Percentiles rank a stretch among this genome's conserved stretches.
These are phyloP conservation scores for Saururus chinensis DNA, from an alignment of 164 flowering plant species.

Conservation along the genomic window DNA sequence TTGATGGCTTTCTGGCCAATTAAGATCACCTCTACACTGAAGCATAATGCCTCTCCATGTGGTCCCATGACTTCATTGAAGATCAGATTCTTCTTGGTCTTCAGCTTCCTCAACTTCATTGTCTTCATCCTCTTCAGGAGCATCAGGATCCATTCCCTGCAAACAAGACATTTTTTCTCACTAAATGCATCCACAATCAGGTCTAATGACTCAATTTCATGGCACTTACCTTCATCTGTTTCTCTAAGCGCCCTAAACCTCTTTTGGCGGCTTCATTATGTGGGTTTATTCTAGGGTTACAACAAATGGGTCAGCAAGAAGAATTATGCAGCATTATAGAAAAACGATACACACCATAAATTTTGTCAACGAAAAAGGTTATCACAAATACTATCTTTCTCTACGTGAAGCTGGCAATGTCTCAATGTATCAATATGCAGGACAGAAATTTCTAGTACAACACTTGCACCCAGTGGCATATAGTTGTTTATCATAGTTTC, in stretches of 20 bases:
- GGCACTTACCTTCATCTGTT: conserved; percentile 79
- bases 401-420: too few relatives aligned
- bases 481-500: too few relatives aligned
- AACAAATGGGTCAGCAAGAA: not conserved
- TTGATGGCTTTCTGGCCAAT: too few relatives aligned
- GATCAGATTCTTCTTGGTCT: conserved; percentile 75
- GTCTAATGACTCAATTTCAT: not conserved
- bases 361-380: too few relatives aligned
- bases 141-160: conserved; percentile 98
- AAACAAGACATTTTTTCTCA: conserved; percentile 5
- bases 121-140: conserved; percentile 93
- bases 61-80: conserved; percentile 23
- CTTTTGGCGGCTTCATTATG: conserved; percentile 84
- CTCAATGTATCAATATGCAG: too few relatives aligned
- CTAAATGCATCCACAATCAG: not conserved
- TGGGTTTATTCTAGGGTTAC: conserved; percentile 62
- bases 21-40: too few relatives aligned
- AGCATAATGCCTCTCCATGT: too few relatives aligned
- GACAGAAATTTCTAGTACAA: too few relatives aligned
- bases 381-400: too few relatives aligned
- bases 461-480: too few relatives aligned
- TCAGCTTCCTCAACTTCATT: conserved; percentile 90
- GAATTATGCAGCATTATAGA: not conserved
- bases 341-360: not conserved
- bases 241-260: conserved; percentile 86